A percentile compares a stretch with the other conserved stretches of the same genome.
Evolutionary conservation across 2,329 filamentous ascomycete species (phyloP).

Genomic region (Arachnopeziza araneosa): DNA sequence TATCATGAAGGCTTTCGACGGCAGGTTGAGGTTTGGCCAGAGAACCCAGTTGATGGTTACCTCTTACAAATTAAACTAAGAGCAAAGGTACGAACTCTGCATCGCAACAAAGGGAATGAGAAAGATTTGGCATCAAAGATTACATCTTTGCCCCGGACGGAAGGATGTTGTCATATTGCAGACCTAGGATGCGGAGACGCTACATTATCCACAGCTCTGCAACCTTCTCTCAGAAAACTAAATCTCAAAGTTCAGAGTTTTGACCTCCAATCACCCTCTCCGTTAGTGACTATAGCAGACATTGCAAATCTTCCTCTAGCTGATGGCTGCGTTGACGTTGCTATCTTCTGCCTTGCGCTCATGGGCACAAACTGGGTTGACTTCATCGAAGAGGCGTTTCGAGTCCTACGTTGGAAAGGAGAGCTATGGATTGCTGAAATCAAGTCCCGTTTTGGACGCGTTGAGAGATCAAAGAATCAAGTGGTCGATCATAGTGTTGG

Average conservation of each 20-base stretch:
- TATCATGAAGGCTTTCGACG: slow-evolving; percentile 96
- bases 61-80: slow-evolving; percentile 64
- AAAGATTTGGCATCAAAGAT: slow-evolving; percentile 12
- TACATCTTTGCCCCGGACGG: slow-evolving; percentile 60
- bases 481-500: slow-evolving; percentile 68
- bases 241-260: slow-evolving; percentile 75
- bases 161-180: slow-evolving; percentile 70
- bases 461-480: slow-evolving; percentile 40
- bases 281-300: slow-evolving; percentile 80
- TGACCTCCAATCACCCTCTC: slow-evolving; percentile 74
- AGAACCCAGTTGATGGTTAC: slow-evolving; percentile 91
- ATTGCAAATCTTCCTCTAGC: slow-evolving; percentile 75
- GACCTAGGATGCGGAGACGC: slow-evolving; percentile 95
- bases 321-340: slow-evolving; percentile 74
- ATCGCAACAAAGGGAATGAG: slow-evolving; percentile 18
- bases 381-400: slow-evolving; percentile 93
- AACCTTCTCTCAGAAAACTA: slow-evolving; percentile 57
- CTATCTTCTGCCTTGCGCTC: slow-evolving; percentile 90
- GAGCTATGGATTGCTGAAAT: slow-evolving; percentile 98
- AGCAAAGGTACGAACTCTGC: slow-evolving; percentile 44
- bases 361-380: slow-evolving; percentile 99
- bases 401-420: slow-evolving; percentile 85
- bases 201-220: slow-evolving; percentile 65
- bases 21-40: slow-evolving; percentile 93
- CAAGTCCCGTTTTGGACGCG: slow-evolving; percentile 78